Base-by-base conservation (phyloP, 805 yeast species). In the Priceomyces melissophilus region DNA sequence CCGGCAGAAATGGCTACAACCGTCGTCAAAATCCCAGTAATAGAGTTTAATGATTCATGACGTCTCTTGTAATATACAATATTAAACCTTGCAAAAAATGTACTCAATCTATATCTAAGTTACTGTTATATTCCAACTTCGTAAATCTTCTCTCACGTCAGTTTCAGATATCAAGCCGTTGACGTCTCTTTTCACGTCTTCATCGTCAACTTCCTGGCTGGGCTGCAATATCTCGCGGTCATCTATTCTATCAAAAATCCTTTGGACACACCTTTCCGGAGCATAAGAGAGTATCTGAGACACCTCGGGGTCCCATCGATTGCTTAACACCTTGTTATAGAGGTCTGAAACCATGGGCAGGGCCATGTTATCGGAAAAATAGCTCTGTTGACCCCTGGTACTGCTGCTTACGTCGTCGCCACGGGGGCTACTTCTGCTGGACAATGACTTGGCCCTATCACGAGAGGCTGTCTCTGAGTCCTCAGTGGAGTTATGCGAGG, bases 261-360 rank as follows among this genome's bases (percentile, higher is more conserved):
- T 95, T 26, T 80, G 79, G 9, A 89, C 72, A 46, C 90, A 78
- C 43, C 82, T 86, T 37, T 75, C 73, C 0, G 96, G 91, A 10
- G 81, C 68, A 37, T 57, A 71, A 68, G 64, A 85, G 78, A 67
- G 55, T 35, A 63, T 59, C 41, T 67, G 67, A 55, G 60, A 61
- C 30, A 70, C 52, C 37, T 67, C 69, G 0, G 73, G 74, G 41
- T 80, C 86, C 88, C 87, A 82, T 0, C 81, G 71, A 27, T 76
- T 59, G 44, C 81, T 81, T 45, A 81, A 69, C 1, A 82, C 73
- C 46, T 70, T 75, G 41, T 75, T 72, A 48, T 78, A 78, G 5
- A 80, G 58, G 30, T 63, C 69, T 26, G 72, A 67, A 3, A 78
- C 70, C 2, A 76, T 60, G 0, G 83, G 83, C 46, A 76, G 79